These are phyloP conservation scores for Sporothrix inflata DNA, from an alignment of 2,329 filamentous ascomycete genomes.

Conservation along the genomic window DNA sequence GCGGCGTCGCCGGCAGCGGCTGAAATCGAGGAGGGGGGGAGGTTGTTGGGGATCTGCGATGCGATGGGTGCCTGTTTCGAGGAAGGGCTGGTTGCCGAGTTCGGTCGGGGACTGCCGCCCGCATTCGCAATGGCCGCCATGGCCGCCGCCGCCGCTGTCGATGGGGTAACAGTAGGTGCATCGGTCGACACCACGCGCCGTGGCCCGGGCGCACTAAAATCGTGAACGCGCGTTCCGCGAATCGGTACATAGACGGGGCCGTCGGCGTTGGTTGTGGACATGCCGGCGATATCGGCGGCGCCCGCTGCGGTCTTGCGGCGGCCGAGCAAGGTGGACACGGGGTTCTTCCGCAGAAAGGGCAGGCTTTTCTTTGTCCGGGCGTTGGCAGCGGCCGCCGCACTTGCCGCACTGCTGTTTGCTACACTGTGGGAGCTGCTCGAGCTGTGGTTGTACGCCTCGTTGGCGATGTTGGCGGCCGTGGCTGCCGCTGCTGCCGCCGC, in stretches of 20 bases:
- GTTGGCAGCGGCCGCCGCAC: conserved; percentile 47
- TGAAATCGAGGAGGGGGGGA: not conserved
- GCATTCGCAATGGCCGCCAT: conserved; percentile 26
- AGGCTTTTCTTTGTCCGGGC: conserved; percentile 57
- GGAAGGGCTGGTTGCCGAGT: not conserved
- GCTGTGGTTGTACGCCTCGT: conserved; percentile 43
- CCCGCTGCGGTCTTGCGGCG: conserved; percentile 59
- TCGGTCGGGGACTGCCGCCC: not conserved
- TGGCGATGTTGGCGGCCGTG: conserved; percentile 45
- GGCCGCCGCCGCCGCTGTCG: conserved; percentile 26
- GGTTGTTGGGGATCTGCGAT: not conserved
- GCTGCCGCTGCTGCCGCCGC: conserved; percentile 50
- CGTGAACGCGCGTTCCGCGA: conserved; percentile 65
- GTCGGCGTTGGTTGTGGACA: conserved; percentile 47
- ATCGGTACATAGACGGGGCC: conserved; percentile 65
- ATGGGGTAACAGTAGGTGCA: not conserved
- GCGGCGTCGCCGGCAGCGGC: not conserved
- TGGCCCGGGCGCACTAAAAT: conserved; percentile 64
- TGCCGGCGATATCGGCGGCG: conserved; percentile 47
- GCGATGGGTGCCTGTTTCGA: not conserved
- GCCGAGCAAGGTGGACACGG: conserved; percentile 61
- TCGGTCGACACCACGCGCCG: conserved; percentile 46
- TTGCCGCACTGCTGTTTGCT: conserved; percentile 40
- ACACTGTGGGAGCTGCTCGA: conserved; percentile 48
- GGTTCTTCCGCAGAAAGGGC: conserved; percentile 60